Conservation (phyloP, 768 basidiomycete species). For the Pleurotus pulmonarius region DNA sequence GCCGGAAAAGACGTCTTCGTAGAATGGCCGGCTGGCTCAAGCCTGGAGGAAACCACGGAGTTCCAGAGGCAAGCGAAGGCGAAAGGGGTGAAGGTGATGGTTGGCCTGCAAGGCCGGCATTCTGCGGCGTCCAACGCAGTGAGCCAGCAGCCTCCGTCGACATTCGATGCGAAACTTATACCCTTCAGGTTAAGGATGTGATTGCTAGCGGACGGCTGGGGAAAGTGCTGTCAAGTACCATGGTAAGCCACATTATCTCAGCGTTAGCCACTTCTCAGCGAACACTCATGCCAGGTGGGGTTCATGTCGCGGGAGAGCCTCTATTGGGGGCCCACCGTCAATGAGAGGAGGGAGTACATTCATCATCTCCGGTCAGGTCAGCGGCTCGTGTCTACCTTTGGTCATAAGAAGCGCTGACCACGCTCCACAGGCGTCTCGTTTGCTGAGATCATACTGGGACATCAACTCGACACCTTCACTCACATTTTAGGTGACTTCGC, state of each 20-base stretch:
- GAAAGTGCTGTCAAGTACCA: slow-evolving; percentile 22
- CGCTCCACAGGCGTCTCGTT: slow-evolving; percentile 17
- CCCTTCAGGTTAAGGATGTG: slow-evolving; percentile 23
- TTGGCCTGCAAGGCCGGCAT: slow-evolving; percentile 30
- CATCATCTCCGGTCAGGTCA: neutral
- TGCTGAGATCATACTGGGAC: slow-evolving; percentile 22
- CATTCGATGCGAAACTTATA: too few species aligned
- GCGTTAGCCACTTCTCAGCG: too few species aligned
- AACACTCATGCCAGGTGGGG: neutral
- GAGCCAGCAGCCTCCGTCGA: too few species aligned
- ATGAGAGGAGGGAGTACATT: slow-evolving; percentile 10
- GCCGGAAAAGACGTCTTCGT: slow-evolving; percentile 34
- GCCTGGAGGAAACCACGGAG: slow-evolving; percentile 26
- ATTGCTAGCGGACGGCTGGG: slow-evolving; percentile 25
- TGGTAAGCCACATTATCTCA: slow-evolving; percentile 12
- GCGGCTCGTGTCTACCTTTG: neutral
- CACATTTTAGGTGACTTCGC: slow-evolving; percentile 27
- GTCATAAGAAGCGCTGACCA: neutral
- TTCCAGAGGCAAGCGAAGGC: slow-evolving; percentile 25
- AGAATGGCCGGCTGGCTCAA: slow-evolving; percentile 34
- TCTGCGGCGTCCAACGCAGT: slow-evolving; percentile 7
- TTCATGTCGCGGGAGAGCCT: slow-evolving; percentile 7
- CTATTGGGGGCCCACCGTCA: slow-evolving; percentile 13
- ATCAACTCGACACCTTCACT: slow-evolving; percentile 24
- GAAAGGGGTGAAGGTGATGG: slow-evolving; percentile 24